phyloP scores from a whole-genome alignment of 257 asterid genomes.

The Rubia yunnanensis region DNA sequence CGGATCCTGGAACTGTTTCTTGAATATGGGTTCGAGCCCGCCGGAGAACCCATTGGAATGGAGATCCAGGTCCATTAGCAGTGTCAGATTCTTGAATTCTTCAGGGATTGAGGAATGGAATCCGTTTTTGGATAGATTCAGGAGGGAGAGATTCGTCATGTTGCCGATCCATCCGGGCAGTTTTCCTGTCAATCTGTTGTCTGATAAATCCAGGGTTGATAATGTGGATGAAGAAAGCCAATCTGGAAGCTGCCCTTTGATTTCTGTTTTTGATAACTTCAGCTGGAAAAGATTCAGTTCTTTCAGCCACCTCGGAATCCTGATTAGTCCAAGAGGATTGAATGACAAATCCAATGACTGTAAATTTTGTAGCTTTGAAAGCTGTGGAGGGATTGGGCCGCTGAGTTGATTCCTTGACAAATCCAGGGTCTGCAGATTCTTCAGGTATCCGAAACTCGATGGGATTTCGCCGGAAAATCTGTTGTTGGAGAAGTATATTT shows the following conservation, averaged over 20 bases:
- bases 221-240: conserved; percentile 45
- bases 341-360: conserved; percentile 42
- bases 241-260: conserved; percentile 36
- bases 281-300: conserved; percentile 30
- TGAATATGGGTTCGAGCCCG: conserved; percentile 20
- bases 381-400: conserved; percentile 36
- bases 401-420: conserved; percentile 43
- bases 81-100: conserved; percentile 36
- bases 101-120: conserved; percentile 44
- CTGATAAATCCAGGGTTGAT: conserved; percentile 51
- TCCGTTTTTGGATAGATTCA: conserved; percentile 48
- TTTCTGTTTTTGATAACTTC: conserved; percentile 41
- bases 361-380: conserved; percentile 25
- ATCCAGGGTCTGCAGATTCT: conserved; percentile 29
- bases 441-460: conserved; percentile 39
- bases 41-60: conserved; percentile 60
- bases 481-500: conserved; percentile 46
- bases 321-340: conserved; percentile 41
- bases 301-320: conserved; percentile 40
- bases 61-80: conserved; percentile 45
- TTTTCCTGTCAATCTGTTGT: conserved; percentile 43
- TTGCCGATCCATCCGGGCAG: conserved; percentile 60
- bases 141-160: conserved; percentile 38
- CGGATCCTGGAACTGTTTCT: conserved; percentile 27
- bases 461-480: conserved; percentile 44